Percentiles rank a stretch among this genome's conserved stretches.
These are phyloP conservation scores for Paracoccidioides lutzii DNA, from an alignment of 2,329 filamentous ascomycete genomes.

Conservation along the genomic window DNA sequence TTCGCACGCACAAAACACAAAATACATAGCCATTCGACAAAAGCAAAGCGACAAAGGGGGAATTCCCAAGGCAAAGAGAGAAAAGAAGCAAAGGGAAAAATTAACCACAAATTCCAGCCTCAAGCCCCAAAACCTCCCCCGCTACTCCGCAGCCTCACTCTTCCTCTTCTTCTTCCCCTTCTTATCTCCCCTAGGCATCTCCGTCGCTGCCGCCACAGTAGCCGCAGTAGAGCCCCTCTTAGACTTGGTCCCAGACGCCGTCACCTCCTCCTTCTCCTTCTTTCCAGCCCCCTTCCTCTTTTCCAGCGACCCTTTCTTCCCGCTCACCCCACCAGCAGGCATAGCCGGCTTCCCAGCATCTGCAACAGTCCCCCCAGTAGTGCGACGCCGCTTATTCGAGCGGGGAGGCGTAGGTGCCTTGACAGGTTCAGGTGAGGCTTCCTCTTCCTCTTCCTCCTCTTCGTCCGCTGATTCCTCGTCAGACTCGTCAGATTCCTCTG, in stretches of 20 bases:
- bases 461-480: slow-evolving; percentile 10
- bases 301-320: slow-evolving; percentile 26
- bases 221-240: slow-evolving; percentile 19
- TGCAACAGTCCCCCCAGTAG: slow-evolving; percentile 6
- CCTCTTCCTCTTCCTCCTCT: slow-evolving; percentile 9
- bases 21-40: not conserved
- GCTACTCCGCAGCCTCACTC: slow-evolving; percentile 24
- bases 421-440: slow-evolving; percentile 25
- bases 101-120: too few species aligned
- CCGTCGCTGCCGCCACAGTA: slow-evolving; percentile 14
- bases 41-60: slow-evolving; percentile 4
- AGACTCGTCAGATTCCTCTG: slow-evolving; percentile 22
- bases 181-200: slow-evolving; percentile 21
- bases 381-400: slow-evolving; percentile 32
- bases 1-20: not conserved
- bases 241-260: slow-evolving; percentile 21
- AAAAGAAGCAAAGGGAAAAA: slow-evolving; percentile 6
- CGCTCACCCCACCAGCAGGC: not conserved
- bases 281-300: slow-evolving; percentile 20
- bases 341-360: not conserved
- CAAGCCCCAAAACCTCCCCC: too few species aligned
- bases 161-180: slow-evolving; percentile 40
- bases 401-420: slow-evolving; percentile 33
- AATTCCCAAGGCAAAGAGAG: slow-evolving; percentile 6
- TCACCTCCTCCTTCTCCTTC: slow-evolving; percentile 9